phyloP scores from a whole-genome alignment of 768 basidiomycete genomes.

The Auricularia sp. region DNA sequence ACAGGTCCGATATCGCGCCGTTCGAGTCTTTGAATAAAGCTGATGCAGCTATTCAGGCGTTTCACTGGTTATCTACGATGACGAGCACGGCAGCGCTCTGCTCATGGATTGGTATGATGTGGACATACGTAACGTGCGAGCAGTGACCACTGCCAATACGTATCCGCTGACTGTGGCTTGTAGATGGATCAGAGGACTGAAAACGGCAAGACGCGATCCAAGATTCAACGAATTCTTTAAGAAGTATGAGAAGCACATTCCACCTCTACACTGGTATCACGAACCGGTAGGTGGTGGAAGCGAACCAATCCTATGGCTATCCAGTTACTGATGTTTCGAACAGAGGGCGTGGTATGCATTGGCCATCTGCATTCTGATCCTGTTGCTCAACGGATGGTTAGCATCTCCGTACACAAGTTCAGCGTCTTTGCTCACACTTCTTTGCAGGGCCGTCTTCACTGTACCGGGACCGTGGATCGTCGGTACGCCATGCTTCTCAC shows the following conservation, averaged over 20 bases:
- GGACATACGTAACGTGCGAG: slow-evolving; percentile 8
- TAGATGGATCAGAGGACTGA: neutral
- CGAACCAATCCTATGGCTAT: neutral
- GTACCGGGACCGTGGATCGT: neutral
- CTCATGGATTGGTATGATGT: slow-evolving; percentile 5
- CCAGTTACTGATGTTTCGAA: neutral
- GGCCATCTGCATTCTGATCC: slow-evolving; percentile 9
- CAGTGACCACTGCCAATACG: too few relatives aligned
- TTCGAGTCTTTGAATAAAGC: neutral
- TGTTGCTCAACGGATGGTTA: slow-evolving; percentile 12
- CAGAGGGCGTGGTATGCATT: slow-evolving; percentile 11
- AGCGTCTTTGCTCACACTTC: neutral
- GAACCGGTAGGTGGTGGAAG: neutral
- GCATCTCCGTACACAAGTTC: neutral
- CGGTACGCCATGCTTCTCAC: neutral
- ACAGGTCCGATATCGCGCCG: neutral
- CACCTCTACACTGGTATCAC: neutral
- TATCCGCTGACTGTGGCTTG: too few relatives aligned
- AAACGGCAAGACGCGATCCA: neutral
- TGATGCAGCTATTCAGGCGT: neutral
- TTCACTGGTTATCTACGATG: slow-evolving; percentile 7
- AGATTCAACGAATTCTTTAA: neutral
- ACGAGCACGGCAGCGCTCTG: slow-evolving; percentile 1
- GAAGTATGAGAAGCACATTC: neutral
- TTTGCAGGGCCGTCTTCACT: neutral